Evolutionary conservation across 805 yeast genomes (phyloP), one percentile per base, ranked within the genome.

Genomic region (Yamadazyma paraphyllophila): DNA sequence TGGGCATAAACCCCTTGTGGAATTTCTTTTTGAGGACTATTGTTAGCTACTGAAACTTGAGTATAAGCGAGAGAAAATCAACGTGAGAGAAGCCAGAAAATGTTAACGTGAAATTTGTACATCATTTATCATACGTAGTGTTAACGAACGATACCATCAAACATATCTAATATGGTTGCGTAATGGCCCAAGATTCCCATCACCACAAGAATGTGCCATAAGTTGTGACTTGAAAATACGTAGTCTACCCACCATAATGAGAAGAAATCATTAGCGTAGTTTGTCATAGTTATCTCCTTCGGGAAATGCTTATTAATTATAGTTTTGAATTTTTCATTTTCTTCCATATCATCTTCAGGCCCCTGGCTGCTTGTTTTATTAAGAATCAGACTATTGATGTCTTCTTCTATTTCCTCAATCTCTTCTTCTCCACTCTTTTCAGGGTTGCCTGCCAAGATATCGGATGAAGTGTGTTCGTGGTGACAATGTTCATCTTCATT

Each of bases 161-260:
- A 83, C 86, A 91, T 83, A 46, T 80, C 82, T 50, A 88, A 69
- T 32, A 89, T 71, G 11, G 95, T 92, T 45, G 73, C 72, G 65
- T 91, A 94, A 64, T 92, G 98, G 27, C 95, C 96, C 35, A 86
- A 64, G n/a, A 89, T 82, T 2, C 99, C 99, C 20, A 86, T 74
- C 13, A 94, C 77, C 26, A 94, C 99, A 60, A 86, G 88, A 10
- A 89, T 62, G 66, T 92, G 99, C 99, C 99, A 92, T 26, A 92
- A 71, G 58, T 90, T 91, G 64, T 92, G 99, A 31, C 96, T 88
- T 35, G 81, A 77, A 44, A 83, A 72, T 24, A 78, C 62, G 61
- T 85, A 86, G 55, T 87, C 94, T 12, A 83, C 83, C 92, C 97
- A 90, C 92, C 85, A 92, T 15, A 86, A 61, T 1, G 89, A 81